Conservation (phyloP, 2,329 filamentous ascomycete genomes). For the Cladosporium sp. region DNA sequence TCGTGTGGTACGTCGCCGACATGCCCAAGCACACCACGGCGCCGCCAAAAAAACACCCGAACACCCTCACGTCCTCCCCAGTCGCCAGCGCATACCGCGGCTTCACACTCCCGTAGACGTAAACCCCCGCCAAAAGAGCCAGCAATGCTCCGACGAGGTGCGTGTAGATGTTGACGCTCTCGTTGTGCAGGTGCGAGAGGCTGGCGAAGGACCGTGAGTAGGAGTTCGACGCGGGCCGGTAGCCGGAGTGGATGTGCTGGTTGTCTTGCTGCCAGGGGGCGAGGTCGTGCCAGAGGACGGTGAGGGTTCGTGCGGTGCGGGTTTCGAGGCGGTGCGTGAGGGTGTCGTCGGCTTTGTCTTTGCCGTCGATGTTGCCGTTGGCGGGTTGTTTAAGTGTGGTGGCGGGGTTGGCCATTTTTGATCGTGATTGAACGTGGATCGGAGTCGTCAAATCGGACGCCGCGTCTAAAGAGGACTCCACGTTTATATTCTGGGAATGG, state of each 20-base stretch:
- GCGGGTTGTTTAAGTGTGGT: background rate
- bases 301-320: constrained; percentile 30
- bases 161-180: constrained; percentile 66
- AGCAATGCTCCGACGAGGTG: constrained; percentile 62
- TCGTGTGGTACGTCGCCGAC: constrained; percentile 68
- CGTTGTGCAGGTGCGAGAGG: constrained; percentile 60
- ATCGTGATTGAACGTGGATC: background rate
- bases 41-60: constrained; percentile 72
- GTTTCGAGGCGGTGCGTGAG: background rate
- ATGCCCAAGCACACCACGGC: constrained; percentile 42
- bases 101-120: constrained; percentile 52
- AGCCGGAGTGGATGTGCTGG: constrained; percentile 61
- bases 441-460: no score
- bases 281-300: constrained; percentile 42
- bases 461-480: no score
- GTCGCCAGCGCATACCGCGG: constrained; percentile 62
- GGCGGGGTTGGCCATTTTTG: background rate
- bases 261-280: constrained; percentile 53
- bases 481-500: no score
- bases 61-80: constrained; percentile 60
- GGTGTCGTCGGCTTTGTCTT: background rate
- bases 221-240: constrained; percentile 57
- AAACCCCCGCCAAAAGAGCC: constrained; percentile 47
- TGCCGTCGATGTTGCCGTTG: background rate
- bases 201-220: constrained; percentile 53